Evolutionary conservation across 1,284 basidiomycete species (phyloP).

Genomic region (Trichosporon faecale): DNA sequence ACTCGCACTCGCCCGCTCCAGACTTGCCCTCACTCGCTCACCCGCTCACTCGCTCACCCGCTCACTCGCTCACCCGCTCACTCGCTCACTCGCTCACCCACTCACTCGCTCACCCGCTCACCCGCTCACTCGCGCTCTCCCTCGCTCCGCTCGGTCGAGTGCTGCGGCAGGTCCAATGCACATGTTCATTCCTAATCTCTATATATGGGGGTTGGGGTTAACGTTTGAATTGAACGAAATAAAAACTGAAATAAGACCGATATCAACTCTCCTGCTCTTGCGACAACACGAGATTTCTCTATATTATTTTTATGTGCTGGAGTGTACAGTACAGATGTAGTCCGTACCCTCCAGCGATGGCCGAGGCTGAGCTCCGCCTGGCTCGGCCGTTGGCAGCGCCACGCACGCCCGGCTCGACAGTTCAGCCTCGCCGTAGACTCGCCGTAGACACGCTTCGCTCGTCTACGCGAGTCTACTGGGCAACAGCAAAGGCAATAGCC

Average conservation of each 20-base stretch:
- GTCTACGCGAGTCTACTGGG: slow-evolving; percentile 36
- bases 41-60: no score
- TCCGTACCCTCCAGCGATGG: no score
- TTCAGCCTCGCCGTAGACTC: neutral
- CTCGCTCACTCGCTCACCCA: no score
- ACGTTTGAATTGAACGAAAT: slow-evolving; percentile 8
- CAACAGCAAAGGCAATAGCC: slow-evolving; percentile 52
- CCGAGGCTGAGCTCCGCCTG: no score
- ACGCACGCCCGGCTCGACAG: no score
- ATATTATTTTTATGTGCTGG: slow-evolving; percentile 7
- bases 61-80: no score
- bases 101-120: no score
- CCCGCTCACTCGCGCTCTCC: no score
- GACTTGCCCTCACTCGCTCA: neutral
- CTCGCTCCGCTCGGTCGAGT: neutral
- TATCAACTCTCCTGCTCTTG: neutral
- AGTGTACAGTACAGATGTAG: neutral
- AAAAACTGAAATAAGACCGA: slow-evolving; percentile 3
- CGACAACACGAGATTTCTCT: neutral
- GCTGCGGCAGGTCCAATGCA: neutral
- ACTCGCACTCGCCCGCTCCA: no score
- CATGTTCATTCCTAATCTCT: slow-evolving; percentile 11
- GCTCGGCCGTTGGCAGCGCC: no score
- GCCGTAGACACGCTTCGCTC: neutral
- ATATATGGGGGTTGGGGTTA: neutral